A percentile compares a stretch with the other conserved stretches of the same genome.
Evolutionary conservation across 306 rosid species (phyloP).

Genomic region (Citrullus mucosospermus): DNA sequence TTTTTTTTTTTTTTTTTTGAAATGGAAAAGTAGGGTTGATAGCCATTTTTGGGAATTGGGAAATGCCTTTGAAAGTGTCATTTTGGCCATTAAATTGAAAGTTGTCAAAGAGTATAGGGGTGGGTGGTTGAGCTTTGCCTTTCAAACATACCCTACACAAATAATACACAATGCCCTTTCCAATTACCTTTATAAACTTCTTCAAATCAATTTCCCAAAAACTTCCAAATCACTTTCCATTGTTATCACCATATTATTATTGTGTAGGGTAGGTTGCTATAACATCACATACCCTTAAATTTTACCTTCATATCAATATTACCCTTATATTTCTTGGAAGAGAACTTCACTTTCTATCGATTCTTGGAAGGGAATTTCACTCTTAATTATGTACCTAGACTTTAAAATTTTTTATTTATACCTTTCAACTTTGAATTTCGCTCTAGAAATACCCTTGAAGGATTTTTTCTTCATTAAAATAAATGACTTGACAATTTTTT

Average conservation of each 20-base stretch:
- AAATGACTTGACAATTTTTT: too few relatives aligned
- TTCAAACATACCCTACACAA: constrained; percentile 3
- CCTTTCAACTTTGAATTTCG: too few relatives aligned
- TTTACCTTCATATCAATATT: background rate
- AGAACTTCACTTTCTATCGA: too few relatives aligned
- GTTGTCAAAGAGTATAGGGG: background rate
- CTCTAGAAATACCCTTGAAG: too few relatives aligned
- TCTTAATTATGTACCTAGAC: too few relatives aligned
- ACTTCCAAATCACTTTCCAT: background rate
- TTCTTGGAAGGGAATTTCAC: too few relatives aligned
- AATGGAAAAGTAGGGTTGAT: background rate
- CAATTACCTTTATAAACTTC: background rate
- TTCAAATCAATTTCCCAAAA: background rate
- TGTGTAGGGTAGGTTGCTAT: background rate
- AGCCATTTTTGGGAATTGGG: background rate
- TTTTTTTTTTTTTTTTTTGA: background rate
- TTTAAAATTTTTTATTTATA: too few relatives aligned
- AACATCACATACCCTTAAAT: background rate
- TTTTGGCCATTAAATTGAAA: background rate
- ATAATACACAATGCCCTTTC: background rate
- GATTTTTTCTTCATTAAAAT: too few relatives aligned
- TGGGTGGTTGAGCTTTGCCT: constrained; percentile 1
- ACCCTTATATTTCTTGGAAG: too few relatives aligned
- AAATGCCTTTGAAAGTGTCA: background rate
- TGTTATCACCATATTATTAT: background rate